Conservation (phyloP, 2,329 filamentous ascomycete genomes). For the Neurospora sp. region DNA sequence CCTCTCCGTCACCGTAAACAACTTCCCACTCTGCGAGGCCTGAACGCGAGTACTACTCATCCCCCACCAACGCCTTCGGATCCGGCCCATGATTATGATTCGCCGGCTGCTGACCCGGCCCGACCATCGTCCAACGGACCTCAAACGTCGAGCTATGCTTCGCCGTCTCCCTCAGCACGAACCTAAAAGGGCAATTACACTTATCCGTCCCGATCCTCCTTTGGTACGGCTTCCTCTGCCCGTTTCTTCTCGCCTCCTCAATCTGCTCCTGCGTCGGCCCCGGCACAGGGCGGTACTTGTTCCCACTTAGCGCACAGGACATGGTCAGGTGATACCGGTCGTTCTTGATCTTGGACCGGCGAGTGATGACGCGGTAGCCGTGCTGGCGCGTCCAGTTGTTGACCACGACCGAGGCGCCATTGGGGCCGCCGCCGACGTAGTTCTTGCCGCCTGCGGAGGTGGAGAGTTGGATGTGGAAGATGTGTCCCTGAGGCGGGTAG, state of each 20-base stretch:
- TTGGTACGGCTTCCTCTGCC: neutral
- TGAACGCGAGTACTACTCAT: neutral
- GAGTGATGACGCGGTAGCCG: neutral
- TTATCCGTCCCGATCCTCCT: neutral
- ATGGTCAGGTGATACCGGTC: neutral
- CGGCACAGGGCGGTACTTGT: neutral
- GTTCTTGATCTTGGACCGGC: neutral
- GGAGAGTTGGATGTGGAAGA: neutral
- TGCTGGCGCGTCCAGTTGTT: neutral
- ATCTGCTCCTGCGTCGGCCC: neutral
- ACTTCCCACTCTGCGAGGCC: no score
- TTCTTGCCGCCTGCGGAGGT: neutral
- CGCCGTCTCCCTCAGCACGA: neutral
- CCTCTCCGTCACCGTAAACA: neutral
- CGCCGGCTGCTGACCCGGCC: neutral
- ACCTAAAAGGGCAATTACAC: neutral
- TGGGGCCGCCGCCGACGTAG: neutral
- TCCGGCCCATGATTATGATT: neutral
- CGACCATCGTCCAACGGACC: neutral
- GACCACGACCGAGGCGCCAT: neutral
- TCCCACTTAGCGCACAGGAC: neutral
- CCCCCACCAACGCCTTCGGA: neutral
- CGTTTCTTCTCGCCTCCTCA: neutral
- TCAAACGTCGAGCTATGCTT: neutral
- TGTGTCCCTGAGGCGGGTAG: neutral